These are phyloP conservation scores for Aphanocladium album DNA, from an alignment of 2,329 filamentous ascomycete genomes.

Conservation along the genomic window DNA sequence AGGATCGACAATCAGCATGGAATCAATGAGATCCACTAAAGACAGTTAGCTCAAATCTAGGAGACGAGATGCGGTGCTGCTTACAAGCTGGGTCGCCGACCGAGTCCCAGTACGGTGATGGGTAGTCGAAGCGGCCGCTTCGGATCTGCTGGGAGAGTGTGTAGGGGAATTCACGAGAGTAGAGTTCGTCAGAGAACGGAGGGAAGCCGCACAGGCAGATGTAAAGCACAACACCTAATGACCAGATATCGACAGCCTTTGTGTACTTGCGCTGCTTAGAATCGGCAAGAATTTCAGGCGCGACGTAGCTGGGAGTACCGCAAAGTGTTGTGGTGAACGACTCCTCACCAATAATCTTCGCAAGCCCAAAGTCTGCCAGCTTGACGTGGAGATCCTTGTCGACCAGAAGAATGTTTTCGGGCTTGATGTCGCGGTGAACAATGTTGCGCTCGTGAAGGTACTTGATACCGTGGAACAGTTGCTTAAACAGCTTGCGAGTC, in stretches of 20 bases:
- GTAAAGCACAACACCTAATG: constrained; percentile 93
- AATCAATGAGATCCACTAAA: constrained; percentile 80
- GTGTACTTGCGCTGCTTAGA: constrained; percentile 82
- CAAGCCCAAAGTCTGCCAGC: constrained; percentile 91
- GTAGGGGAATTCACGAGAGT: constrained; percentile 75
- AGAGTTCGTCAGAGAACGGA: constrained; percentile 92
- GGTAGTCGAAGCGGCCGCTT: constrained; percentile 84
- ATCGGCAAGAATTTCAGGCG: constrained; percentile 88
- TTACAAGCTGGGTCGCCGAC: constrained; percentile 63
- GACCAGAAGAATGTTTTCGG: constrained; percentile 87
- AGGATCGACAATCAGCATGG: constrained; percentile 86
- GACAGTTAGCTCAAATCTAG: not conserved
- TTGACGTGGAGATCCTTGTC: constrained; percentile 85
- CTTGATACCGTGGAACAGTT: constrained; percentile 90
- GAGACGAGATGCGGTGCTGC: constrained; percentile 20
- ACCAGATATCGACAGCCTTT: constrained; percentile 94
- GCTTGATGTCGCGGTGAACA: constrained; percentile 96
- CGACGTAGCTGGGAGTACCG: constrained; percentile 95
- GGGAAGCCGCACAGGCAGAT: constrained; percentile 96
- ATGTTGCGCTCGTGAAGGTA: constrained; percentile 97
- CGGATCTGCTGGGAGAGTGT: constrained; percentile 86
- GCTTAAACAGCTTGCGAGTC: constrained; percentile 79
- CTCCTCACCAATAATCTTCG: constrained; percentile 97
- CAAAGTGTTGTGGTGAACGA: constrained; percentile 96
- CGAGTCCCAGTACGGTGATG: constrained; percentile 80